Percentiles rank a stretch among this genome's conserved stretches.
phyloP scores from a whole-genome alignment of 2,329 filamentous ascomycete species.

The Phaeosphaeria sp. region DNA sequence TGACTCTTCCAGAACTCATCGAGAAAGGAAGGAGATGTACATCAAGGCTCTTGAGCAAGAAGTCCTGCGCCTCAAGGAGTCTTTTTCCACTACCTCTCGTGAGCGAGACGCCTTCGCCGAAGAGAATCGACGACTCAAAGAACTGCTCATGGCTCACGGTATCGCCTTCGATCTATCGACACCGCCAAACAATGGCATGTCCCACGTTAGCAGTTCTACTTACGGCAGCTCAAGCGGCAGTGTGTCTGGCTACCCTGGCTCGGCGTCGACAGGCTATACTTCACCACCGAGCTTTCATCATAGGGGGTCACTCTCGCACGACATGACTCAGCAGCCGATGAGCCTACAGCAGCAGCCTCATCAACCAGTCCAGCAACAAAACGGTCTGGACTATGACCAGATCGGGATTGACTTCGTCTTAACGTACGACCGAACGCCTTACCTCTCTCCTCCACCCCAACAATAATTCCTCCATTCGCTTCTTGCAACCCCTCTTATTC shows the following conservation, averaged over 20 bases:
- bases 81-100: constrained; percentile 74
- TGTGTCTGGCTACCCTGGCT: constrained; percentile 65
- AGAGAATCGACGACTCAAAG: constrained; percentile 79
- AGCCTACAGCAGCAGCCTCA: constrained; percentile 22
- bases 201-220: constrained; percentile 43
- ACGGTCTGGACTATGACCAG: constrained; percentile 75
- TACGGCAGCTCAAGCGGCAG: constrained; percentile 61
- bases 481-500: constrained; percentile 25
- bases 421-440: constrained; percentile 79
- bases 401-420: constrained; percentile 89
- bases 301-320: constrained; percentile 39
- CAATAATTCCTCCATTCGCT: constrained; percentile 35
- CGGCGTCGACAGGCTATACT: constrained; percentile 56
- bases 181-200: constrained; percentile 44
- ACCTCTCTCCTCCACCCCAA: constrained; percentile 55
- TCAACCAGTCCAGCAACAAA: constrained; percentile 34
- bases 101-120: constrained; percentile 78
- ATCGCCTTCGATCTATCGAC: constrained; percentile 61
- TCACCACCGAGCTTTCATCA: constrained; percentile 50
- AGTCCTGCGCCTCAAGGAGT: constrained; percentile 85
- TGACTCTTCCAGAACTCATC: constrained; percentile 75
- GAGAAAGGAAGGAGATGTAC: constrained; percentile 94
- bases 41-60: constrained; percentile 94
- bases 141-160: constrained; percentile 65
- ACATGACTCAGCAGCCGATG: constrained; percentile 28